Evolutionary conservation across 2,329 filamentous ascomycete species (phyloP).

Genomic region (Trichothecium sympodiale): DNA sequence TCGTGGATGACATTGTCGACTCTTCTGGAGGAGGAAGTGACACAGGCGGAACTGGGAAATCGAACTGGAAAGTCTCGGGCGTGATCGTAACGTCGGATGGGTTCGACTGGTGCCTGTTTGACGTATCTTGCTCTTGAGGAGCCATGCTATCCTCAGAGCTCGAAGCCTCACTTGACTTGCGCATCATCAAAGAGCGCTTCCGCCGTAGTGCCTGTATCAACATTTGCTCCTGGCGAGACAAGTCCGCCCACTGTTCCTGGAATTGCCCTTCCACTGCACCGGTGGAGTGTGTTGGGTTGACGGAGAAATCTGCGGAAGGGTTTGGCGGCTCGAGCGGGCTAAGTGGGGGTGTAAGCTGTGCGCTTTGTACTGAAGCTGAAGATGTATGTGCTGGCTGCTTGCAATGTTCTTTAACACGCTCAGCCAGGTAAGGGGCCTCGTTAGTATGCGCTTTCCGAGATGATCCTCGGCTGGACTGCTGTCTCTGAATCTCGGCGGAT

Average conservation of each 20-base stretch:
- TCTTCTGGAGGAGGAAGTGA: no score
- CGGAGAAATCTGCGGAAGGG: constrained; percentile 36
- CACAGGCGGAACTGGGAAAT: constrained; percentile 21
- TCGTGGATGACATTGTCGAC: constrained; percentile 11
- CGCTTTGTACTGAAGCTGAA: no score
- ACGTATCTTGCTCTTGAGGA: constrained; percentile 1
- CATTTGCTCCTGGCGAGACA: constrained; percentile 48
- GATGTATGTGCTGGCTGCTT: no score
- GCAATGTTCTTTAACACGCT: no score
- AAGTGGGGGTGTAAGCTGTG: constrained; percentile 5
- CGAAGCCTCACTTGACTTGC: constrained; percentile 29
- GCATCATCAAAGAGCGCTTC: constrained; percentile 46
- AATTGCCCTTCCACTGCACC: constrained; percentile 6
- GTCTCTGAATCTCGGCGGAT: no score
- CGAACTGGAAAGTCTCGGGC: constrained; percentile 19
- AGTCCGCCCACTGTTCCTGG: constrained; percentile 40
- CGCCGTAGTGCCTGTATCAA: constrained; percentile 44
- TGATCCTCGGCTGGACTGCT: no score
- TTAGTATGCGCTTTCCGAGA: no score
- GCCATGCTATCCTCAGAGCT: constrained; percentile 12
- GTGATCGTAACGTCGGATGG: constrained; percentile 18
- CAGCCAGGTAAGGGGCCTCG: no score
- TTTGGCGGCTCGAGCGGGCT: constrained; percentile 32
- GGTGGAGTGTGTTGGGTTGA: constrained; percentile 24
- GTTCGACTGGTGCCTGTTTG: constrained; percentile 14